phyloP scores from a whole-genome alignment of 768 basidiomycete genomes.

The Boletus rubescentipes region DNA sequence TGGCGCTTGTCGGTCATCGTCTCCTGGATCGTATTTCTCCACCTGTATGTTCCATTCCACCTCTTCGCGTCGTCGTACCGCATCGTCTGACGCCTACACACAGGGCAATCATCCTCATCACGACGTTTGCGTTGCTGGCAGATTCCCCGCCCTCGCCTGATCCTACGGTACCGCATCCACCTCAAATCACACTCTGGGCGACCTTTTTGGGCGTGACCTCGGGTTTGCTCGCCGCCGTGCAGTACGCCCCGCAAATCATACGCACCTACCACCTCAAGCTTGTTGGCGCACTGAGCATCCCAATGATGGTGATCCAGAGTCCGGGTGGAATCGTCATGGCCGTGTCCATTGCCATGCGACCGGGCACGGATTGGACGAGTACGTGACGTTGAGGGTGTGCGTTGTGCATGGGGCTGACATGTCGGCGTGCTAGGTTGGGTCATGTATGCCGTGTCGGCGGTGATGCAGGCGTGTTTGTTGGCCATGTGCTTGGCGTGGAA shows the following conservation, averaged over 20 bases:
- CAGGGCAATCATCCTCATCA: conserved; percentile 47
- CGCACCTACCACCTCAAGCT: conserved; percentile 77
- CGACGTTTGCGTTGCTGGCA: conserved; percentile 61
- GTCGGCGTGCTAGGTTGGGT: conserved; percentile 58
- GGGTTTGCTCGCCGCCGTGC: conserved; percentile 72
- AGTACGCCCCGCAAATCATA: conserved; percentile 86
- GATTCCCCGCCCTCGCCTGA: conserved; percentile 40
- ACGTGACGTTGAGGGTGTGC: conserved; percentile 16
- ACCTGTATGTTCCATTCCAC: conserved; percentile 58
- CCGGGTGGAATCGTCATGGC: conserved; percentile 91
- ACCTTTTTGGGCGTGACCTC: conserved; percentile 85
- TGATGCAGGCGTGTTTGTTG: conserved; percentile 81
- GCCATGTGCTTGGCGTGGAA: conserved; percentile 88
- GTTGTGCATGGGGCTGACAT: not conserved
- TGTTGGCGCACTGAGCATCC: conserved; percentile 91
- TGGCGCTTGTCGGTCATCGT: conserved; percentile 81
- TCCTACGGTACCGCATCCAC: conserved; percentile 35
- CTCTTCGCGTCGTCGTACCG: not conserved
- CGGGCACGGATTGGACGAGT: conserved; percentile 88
- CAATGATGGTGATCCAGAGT: conserved; percentile 94
- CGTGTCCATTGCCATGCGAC: conserved; percentile 71
- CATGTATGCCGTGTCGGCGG: conserved; percentile 75
- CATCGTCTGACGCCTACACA: not conserved
- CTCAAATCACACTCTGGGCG: conserved; percentile 62
- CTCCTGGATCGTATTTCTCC: conserved; percentile 65